Evolutionary conservation across 768 basidiomycete genomes (phyloP).

Genomic region (Russula dissimulans): DNA sequence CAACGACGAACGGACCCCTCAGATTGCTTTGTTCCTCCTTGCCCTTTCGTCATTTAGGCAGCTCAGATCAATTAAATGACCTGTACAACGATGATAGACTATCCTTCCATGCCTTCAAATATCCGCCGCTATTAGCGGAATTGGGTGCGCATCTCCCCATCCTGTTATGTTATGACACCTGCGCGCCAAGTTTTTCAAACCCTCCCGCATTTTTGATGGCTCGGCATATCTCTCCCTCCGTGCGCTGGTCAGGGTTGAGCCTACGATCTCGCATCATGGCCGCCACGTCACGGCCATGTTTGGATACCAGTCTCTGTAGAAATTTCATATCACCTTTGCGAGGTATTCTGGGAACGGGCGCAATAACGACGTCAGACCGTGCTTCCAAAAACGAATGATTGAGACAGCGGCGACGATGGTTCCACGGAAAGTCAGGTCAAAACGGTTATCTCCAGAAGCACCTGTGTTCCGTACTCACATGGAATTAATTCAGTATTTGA

Average conservation of each 20-base stretch:
- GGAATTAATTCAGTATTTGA: constrained; percentile 7
- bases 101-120: constrained; percentile 10
- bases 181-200: constrained; percentile 25
- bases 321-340: constrained; percentile 63
- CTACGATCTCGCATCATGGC: constrained; percentile 74
- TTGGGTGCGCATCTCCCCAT: background rate
- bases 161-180: background rate
- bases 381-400: constrained; percentile 14
- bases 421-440: constrained; percentile 14
- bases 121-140: constrained; percentile 4
- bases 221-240: constrained; percentile 63
- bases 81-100: constrained; percentile 12
- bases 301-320: constrained; percentile 54
- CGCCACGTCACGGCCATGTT: constrained; percentile 62
- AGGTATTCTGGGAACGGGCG: constrained; percentile 37
- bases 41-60: constrained; percentile 9
- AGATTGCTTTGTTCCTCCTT: constrained; percentile 6
- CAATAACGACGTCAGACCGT: background rate
- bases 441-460: constrained; percentile 19
- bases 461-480: constrained; percentile 13
- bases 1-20: constrained; percentile 1
- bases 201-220: constrained; percentile 51
- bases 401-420: constrained; percentile 10
- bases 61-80: background rate
- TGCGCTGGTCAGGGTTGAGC: constrained; percentile 78